Conservation (phyloP, 345 rosid genomes). For the Gossypium stocksii region DNA sequence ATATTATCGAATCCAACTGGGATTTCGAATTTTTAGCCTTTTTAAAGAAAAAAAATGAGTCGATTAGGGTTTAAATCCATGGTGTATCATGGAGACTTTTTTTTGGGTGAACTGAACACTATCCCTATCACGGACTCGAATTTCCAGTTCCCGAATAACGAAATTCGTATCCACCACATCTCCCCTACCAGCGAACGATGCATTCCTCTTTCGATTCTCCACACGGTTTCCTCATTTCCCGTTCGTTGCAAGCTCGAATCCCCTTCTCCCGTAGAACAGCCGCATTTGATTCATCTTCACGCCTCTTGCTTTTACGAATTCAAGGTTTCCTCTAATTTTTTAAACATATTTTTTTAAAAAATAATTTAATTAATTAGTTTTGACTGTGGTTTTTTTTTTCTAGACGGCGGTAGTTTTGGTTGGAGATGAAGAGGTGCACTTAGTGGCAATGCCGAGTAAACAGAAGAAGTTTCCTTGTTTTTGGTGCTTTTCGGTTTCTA, state of each 20-base stretch:
- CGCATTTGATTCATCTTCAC: constrained; percentile 76
- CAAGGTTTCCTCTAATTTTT: constrained; percentile 43
- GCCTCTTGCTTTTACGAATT: constrained; percentile 79
- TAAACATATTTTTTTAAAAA: neutral
- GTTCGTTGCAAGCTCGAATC: constrained; percentile 93
- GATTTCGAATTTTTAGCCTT: neutral
- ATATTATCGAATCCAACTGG: neutral
- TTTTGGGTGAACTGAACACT: constrained; percentile 79
- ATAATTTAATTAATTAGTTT: neutral
- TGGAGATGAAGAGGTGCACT: constrained; percentile 85
- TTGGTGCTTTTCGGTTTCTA: constrained; percentile 84
- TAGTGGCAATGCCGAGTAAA: constrained; percentile 99
- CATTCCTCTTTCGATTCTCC: constrained; percentile 87
- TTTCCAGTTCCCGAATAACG: constrained; percentile 83
- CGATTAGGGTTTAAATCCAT: constrained; percentile 74
- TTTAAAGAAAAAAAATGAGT: constrained; percentile 38
- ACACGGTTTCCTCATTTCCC: constrained; percentile 72
- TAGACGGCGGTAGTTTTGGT: constrained; percentile 85
- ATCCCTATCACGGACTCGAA: constrained; percentile 43
- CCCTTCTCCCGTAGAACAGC: constrained; percentile 48
- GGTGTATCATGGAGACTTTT: constrained; percentile 73
- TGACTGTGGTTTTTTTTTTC: neutral
- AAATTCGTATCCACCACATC: constrained; percentile 80
- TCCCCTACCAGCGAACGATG: constrained; percentile 77
- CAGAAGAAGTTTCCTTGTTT: constrained; percentile 96